Percentiles rank a stretch among this genome's conserved stretches.
These are phyloP conservation scores for Fusarium nematophilum DNA, from an alignment of 2,329 filamentous ascomycete species.

Conservation along the genomic window DNA sequence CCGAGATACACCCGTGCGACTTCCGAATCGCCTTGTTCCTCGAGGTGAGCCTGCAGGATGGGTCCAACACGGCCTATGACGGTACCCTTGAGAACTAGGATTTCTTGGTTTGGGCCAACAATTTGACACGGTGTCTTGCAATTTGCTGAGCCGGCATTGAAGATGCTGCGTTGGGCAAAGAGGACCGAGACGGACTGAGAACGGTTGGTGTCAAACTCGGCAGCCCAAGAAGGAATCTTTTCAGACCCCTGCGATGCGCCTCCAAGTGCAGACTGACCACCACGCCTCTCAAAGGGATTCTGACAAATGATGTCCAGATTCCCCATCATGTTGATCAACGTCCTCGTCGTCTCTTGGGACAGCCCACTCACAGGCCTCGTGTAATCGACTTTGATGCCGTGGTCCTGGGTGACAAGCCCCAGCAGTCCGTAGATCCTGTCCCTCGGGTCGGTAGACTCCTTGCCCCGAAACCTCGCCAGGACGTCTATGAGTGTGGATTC, in stretches of 20 bases:
- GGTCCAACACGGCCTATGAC: neutral
- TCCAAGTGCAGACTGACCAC: too few relatives aligned
- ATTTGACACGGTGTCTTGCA: conserved; percentile 4
- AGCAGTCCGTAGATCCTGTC: conserved; percentile 22
- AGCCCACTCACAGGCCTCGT: neutral
- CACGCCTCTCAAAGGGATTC: conserved; percentile 14
- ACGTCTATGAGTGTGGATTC: conserved; percentile 9
- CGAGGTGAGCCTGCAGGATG: rapidly evolving
- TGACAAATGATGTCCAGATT: conserved; percentile 30
- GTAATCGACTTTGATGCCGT: conserved; percentile 19
- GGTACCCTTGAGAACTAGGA: neutral
- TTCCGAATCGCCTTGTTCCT: neutral
- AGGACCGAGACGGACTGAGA: neutral
- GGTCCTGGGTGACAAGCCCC: conserved; percentile 12
- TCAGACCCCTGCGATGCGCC: too few relatives aligned
- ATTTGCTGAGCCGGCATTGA: neutral
- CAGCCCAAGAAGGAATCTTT: conserved; percentile 10
- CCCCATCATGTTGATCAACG: conserved; percentile 9
- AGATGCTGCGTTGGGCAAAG: conserved; percentile 20
- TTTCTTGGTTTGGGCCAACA: neutral
- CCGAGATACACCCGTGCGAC: neutral
- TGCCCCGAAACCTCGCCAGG: neutral
- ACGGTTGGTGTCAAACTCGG: conserved; percentile 1
- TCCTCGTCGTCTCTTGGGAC: neutral
- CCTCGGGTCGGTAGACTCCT: conserved; percentile 10